Evolutionary conservation across 2,329 filamentous ascomycete species (phyloP).

Genomic region (Fusarium sp.): DNA sequence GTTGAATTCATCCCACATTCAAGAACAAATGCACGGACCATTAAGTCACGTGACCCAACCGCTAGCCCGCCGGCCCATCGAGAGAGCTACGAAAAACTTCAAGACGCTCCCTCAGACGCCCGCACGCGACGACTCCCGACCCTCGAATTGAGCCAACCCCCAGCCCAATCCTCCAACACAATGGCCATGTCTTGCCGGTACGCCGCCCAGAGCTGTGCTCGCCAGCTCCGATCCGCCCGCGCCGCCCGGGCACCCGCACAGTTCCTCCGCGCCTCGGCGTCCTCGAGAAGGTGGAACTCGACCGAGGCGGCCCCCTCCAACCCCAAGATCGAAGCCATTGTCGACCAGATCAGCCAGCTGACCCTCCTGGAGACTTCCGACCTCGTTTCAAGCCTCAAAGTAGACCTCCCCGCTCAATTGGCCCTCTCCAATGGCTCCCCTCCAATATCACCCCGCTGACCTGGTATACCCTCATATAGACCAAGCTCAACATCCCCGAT

Average conservation of each 20-base stretch:
- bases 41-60: constrained; percentile 29
- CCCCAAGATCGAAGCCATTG: constrained; percentile 94
- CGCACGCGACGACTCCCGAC: constrained; percentile 44
- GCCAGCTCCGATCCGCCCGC: constrained; percentile 66
- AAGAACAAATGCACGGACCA: constrained; percentile 17
- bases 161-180: constrained; percentile 45
- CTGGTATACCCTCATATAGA: constrained; percentile 61
- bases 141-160: constrained; percentile 42
- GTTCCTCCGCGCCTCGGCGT: constrained; percentile 57
- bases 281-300: constrained; percentile 85
- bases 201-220: constrained; percentile 73
- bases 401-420: constrained; percentile 55
- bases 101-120: constrained; percentile 46
- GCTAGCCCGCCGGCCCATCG: constrained; percentile 38
- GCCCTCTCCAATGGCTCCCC: background rate
- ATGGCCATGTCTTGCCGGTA: constrained; percentile 75
- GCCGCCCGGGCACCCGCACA: constrained; percentile 62
- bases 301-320: constrained; percentile 77
- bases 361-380: constrained; percentile 97
- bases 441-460: constrained; percentile 25
- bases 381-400: constrained; percentile 94
- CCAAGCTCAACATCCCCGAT: constrained; percentile 96
- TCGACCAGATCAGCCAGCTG: constrained; percentile 99
- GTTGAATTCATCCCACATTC: background rate
- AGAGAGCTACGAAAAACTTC: constrained; percentile 58